Evolutionary conservation across 768 basidiomycete species (phyloP).

Genomic region (Termitomyces sp.): DNA sequence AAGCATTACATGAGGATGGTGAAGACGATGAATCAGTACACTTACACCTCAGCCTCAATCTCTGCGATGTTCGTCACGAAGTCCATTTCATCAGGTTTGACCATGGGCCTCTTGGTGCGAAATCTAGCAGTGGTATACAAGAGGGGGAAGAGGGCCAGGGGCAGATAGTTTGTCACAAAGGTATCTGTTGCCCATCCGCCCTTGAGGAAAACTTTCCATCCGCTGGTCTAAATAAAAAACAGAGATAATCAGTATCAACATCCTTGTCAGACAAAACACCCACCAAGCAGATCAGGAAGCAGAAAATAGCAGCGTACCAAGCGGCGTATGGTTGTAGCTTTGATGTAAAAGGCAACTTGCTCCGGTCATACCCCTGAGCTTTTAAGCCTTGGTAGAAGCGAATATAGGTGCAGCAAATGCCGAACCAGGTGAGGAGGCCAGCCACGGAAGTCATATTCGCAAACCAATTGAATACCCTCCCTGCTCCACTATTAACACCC

Average conservation of each 20-base stretch:
- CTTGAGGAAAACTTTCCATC: slow-evolving; percentile 38
- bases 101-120: slow-evolving; percentile 40
- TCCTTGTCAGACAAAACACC: slow-evolving; percentile 18
- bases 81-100: slow-evolving; percentile 73
- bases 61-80: slow-evolving; percentile 67
- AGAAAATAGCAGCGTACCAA: slow-evolving; percentile 44
- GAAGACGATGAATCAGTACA: slow-evolving; percentile 4
- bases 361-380: slow-evolving; percentile 73
- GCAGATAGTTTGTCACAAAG: slow-evolving; percentile 87
- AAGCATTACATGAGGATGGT: not conserved
- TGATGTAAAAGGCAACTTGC: slow-evolving; percentile 64
- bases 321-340: slow-evolving; percentile 70
- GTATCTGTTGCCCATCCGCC: slow-evolving; percentile 43
- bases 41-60: slow-evolving; percentile 60
- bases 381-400: slow-evolving; percentile 85
- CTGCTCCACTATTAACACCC: slow-evolving; percentile 62
- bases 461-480: slow-evolving; percentile 77
- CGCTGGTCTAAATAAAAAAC: slow-evolving; percentile 30
- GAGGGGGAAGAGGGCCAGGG: slow-evolving; percentile 66
- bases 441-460: slow-evolving; percentile 66
- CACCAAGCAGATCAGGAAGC: slow-evolving; percentile 58
- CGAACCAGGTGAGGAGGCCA: slow-evolving; percentile 79
- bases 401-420: slow-evolving; percentile 69
- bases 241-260: not conserved
- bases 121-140: slow-evolving; percentile 60